A percentile compares a stretch with the other conserved stretches of the same genome.
These are phyloP conservation scores for Trebouxia sp. DNA, from an alignment of 139 green algal species.

Conservation along the genomic window DNA sequence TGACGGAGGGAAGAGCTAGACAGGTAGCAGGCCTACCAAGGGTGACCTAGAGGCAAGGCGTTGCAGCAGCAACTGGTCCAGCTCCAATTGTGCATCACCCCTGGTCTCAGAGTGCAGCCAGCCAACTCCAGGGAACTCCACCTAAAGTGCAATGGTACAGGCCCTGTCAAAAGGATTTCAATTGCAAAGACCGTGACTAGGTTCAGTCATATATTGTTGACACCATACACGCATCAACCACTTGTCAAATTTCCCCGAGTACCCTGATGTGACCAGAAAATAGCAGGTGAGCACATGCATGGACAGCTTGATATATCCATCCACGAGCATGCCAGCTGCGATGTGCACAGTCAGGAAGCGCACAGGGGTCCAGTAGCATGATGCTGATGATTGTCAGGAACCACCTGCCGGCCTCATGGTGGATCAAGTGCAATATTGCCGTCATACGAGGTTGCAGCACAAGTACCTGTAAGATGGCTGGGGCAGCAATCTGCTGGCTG, in stretches of 20 bases:
- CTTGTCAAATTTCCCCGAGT: not conserved
- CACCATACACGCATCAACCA: not conserved
- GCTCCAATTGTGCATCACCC: not conserved
- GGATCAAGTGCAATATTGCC: not conserved
- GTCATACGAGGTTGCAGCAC: not conserved
- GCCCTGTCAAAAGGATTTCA: not conserved
- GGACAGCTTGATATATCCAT: no score
- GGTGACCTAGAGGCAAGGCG: not conserved
- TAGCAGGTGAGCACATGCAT: not conserved
- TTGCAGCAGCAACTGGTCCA: not conserved
- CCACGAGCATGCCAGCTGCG: no score
- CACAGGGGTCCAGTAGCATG: not conserved
- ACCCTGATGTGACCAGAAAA: no score
- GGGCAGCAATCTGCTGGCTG: not conserved
- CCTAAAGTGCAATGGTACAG: not conserved
- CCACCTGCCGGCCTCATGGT: not conserved
- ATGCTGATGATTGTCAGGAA: not conserved
- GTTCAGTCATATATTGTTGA: not conserved
- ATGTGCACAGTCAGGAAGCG: no score
- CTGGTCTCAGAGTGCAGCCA: slow-evolving; percentile 8
- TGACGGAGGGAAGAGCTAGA: not conserved
- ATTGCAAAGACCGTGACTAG: not conserved
- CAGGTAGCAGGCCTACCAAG: not conserved
- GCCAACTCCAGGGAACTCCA: slow-evolving; percentile 18
- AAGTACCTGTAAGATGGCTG: not conserved